A percentile compares a stretch with the other conserved stretches of the same genome.
Conservation (phyloP, 2,329 filamentous ascomycete species). For the Calonectria honghensis region DNA sequence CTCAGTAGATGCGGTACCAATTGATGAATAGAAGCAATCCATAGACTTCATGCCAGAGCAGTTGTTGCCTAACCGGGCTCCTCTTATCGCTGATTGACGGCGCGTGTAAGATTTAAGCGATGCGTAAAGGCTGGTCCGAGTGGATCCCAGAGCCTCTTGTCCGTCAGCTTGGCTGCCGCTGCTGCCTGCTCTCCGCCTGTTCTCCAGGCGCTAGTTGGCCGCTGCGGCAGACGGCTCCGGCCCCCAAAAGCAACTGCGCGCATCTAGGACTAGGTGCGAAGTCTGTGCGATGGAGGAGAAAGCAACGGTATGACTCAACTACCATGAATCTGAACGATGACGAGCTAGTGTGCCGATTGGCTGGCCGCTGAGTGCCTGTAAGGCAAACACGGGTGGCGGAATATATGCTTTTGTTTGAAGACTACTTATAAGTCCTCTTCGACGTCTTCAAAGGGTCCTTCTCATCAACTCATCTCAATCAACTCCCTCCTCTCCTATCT, state of each 20-base stretch:
- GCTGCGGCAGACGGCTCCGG: neutral
- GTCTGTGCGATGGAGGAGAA: slow-evolving; percentile 15
- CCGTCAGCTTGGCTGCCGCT: slow-evolving; percentile 11
- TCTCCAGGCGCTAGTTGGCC: neutral
- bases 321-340: neutral
- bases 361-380: neutral
- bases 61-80: neutral
- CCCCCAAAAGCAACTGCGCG: slow-evolving; percentile 4
- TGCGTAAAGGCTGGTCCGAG: neutral
- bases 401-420: neutral
- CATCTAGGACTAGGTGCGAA: slow-evolving; percentile 7
- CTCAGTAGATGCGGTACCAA: neutral
- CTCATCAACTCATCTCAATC: neutral
- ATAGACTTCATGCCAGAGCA: neutral
- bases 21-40: neutral
- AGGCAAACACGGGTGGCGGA: slow-evolving; percentile 2
- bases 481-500: neutral
- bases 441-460: neutral
- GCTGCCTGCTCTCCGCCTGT: slow-evolving; percentile 21
- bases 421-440: neutral
- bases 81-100: neutral
- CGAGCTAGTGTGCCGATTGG: neutral
- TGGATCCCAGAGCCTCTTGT: neutral
- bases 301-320: slow-evolving; percentile 12
- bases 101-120: slow-evolving; percentile 19